Conservation (phyloP, 148 eudicot species). For the Spergularia bocconei region DNA sequence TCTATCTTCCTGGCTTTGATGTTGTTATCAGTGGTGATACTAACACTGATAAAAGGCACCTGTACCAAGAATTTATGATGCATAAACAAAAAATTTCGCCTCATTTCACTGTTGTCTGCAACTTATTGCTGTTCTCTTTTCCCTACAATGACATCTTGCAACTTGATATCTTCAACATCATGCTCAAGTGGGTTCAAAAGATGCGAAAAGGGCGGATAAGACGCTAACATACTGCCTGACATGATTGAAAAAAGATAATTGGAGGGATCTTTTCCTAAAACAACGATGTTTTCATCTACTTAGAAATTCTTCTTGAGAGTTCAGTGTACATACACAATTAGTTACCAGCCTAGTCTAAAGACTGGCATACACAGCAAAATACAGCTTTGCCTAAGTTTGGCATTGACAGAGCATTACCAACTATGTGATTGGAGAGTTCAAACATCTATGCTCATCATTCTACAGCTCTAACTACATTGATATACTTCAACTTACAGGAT, state of each 20-base stretch:
- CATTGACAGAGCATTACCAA: neutral
- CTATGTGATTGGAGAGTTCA: neutral
- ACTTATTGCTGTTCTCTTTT: neutral
- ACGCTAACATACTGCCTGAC: too few relatives aligned
- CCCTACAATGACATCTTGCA: neutral
- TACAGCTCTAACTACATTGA: neutral
- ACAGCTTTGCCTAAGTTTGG: neutral
- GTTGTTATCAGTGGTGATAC: neutral
- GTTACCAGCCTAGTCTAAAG: neutral
- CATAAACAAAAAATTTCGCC: neutral
- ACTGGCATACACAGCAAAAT: neutral
- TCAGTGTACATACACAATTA: neutral
- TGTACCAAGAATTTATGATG: neutral
- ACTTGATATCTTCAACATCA: neutral
- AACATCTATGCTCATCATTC: neutral
- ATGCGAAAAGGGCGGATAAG: neutral
- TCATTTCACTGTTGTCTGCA: neutral
- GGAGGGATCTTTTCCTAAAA: neutral
- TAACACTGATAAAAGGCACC: neutral
- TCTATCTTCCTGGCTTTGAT: neutral
- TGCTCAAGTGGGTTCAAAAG: neutral
- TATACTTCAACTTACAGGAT: constrained; percentile 5
- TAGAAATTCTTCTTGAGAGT: neutral
- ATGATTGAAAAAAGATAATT: neutral
- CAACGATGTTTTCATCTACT: neutral